phyloP scores from a whole-genome alignment of 1,284 basidiomycete species.

The Leccinum solheimii region DNA sequence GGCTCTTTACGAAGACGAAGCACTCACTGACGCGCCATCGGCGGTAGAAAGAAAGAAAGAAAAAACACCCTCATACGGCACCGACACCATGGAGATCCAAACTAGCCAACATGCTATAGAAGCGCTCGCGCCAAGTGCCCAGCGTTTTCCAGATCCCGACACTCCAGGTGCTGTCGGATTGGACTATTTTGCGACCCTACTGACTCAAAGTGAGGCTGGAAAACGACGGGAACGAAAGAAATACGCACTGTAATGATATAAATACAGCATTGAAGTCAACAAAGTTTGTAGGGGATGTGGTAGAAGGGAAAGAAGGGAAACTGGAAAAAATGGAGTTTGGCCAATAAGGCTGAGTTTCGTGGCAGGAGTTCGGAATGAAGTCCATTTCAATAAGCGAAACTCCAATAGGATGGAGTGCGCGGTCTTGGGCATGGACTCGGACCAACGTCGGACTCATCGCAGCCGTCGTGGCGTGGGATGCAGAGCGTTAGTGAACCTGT shows the following conservation, averaged over 20 bases:
- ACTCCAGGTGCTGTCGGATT: constrained; percentile 65
- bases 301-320: constrained; percentile 68
- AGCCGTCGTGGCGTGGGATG: too few species aligned
- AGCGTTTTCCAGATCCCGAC: constrained; percentile 68
- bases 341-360: too few species aligned
- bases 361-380: too few species aligned
- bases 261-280: constrained; percentile 82
- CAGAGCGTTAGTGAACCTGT: too few species aligned
- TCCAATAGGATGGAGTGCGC: too few species aligned
- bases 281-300: constrained; percentile 75
- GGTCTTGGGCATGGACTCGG: too few species aligned
- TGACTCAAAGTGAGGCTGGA: constrained; percentile 13
- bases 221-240: constrained; percentile 9
- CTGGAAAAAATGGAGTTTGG: constrained; percentile 37
- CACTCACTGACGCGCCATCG: constrained; percentile 82
- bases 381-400: too few species aligned
- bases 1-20: constrained; percentile 4
- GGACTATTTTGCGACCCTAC: constrained; percentile 67
- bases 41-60: constrained; percentile 62
- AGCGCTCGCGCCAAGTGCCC: constrained; percentile 75
- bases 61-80: constrained; percentile 38
- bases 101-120: constrained; percentile 76
- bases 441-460: too few species aligned
- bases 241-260: constrained; percentile 71
- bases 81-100: constrained; percentile 72